These are phyloP conservation scores for Trypanosoma avium DNA, from an alignment of 208 protist genomes.

Conservation along the genomic window DNA sequence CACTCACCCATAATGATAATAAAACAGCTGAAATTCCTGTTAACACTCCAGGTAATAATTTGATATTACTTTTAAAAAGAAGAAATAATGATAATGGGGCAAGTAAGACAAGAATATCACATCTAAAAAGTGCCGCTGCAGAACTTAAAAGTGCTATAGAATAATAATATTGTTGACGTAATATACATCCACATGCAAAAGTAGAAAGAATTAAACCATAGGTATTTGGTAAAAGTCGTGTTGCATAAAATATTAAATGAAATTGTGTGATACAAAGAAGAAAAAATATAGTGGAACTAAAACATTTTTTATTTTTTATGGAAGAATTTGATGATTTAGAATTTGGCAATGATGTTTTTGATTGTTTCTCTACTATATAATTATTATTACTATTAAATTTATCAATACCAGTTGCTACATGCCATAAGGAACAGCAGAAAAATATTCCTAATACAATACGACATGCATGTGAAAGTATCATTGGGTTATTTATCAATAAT, in stretches of 20 bases:
- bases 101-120: constrained; percentile 76
- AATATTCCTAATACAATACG: constrained; percentile 30
- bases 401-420: constrained; percentile 19
- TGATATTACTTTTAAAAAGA: constrained; percentile 15
- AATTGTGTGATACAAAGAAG: constrained; percentile 74
- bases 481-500: constrained; percentile 5
- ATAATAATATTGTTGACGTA: constrained; percentile 26
- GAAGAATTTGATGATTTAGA: no score
- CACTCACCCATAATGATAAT: constrained; percentile 27
- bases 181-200: constrained; percentile 44
- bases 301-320: neutral
- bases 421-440: constrained; percentile 28
- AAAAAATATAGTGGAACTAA: constrained; percentile 31
- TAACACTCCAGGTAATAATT: constrained; percentile 9
- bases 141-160: constrained; percentile 31
- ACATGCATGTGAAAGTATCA: constrained; percentile 34
- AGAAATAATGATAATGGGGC: constrained; percentile 46
- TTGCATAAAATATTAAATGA: constrained; percentile 91
- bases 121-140: constrained; percentile 69
- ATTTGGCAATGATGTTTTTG: no score
- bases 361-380: no score
- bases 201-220: constrained; percentile 71
- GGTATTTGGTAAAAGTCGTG: constrained; percentile 89
- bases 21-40: constrained; percentile 28
- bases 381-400: neutral